Conservation (phyloP, 73 alveolate species). For the Paramecium tetraurelia region DNA sequence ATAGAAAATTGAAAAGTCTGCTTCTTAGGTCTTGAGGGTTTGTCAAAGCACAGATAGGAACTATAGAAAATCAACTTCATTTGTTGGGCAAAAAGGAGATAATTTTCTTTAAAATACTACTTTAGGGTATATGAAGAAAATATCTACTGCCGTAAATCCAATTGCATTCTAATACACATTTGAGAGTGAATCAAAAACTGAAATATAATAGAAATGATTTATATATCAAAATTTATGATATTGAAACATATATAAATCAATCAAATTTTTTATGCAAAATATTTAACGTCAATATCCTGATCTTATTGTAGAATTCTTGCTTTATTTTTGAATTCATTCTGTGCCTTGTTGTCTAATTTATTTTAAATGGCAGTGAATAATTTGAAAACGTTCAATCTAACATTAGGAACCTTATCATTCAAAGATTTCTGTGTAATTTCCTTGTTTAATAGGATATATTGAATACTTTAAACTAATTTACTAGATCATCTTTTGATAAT, state of each 20-base stretch:
- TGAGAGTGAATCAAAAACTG: conserved; percentile 17
- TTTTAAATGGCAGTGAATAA: conserved; percentile 22
- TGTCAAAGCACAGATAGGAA: conserved; percentile 27
- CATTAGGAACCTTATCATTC: conserved; percentile 61
- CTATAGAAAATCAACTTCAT: conserved; percentile 13
- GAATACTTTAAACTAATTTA: background rate
- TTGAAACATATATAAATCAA: background rate
- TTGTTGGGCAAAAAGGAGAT: background rate
- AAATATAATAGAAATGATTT: background rate
- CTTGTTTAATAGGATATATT: background rate
- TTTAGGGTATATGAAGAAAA: conserved; percentile 28
- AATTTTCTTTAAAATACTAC: conserved; percentile 4
- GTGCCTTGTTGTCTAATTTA: conserved; percentile 4
- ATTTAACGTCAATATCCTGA: conserved; percentile 32
- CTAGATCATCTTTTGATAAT: conserved; percentile 45
- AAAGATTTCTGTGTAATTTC: conserved; percentile 19
- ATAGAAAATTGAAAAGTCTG: conserved; percentile 24
- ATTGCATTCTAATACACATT: conserved; percentile 35
- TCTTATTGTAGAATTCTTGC: background rate
- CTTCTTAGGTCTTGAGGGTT: background rate
- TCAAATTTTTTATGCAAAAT: conserved; percentile 10
- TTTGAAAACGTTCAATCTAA: conserved; percentile 42
- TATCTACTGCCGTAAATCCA: conserved; percentile 30
- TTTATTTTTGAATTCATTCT: background rate
- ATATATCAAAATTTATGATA: background rate